These are phyloP conservation scores for Dactylorhiza incarnata DNA, from an alignment of 106 monocot species.

Conservation along the genomic window DNA sequence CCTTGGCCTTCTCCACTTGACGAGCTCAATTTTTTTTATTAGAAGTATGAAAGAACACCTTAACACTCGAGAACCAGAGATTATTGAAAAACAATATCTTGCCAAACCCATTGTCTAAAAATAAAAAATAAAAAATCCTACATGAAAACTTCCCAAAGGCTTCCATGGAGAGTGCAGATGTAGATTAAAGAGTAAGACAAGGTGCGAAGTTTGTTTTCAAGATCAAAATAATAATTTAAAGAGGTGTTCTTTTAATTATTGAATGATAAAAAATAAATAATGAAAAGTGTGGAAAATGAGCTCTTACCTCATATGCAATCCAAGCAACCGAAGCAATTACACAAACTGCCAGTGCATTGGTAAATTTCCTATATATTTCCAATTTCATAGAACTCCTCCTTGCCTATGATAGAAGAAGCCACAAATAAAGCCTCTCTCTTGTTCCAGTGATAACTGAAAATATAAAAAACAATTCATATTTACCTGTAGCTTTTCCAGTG, in stretches of 20 bases:
- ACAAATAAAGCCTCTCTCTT: slow-evolving; percentile 4
- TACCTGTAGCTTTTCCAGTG: slow-evolving; percentile 91
- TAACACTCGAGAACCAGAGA: too few species aligned
- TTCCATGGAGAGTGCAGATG: too few species aligned
- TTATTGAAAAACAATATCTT: too few species aligned
- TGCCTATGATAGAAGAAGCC: slow-evolving; percentile 32
- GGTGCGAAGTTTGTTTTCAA: background rate
- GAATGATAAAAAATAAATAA: background rate
- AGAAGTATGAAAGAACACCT: too few species aligned
- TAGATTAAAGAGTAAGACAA: background rate
- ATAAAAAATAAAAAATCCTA: too few species aligned
- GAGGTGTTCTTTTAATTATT: background rate
- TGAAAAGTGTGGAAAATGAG: background rate
- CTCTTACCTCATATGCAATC: slow-evolving; percentile 93
- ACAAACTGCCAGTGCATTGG: slow-evolving; percentile 79
- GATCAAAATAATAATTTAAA: background rate
- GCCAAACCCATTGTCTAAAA: too few species aligned
- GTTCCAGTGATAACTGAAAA: background rate
- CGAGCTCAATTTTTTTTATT: too few species aligned
- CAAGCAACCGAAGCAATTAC: slow-evolving; percentile 91
- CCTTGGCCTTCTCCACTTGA: too few species aligned
- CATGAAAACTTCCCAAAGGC: too few species aligned
- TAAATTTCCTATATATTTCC: slow-evolving; percentile 95
- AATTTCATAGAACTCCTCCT: slow-evolving; percentile 70
- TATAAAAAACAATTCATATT: background rate